These are phyloP conservation scores for Pseudopithomyces maydicus DNA, from an alignment of 2,329 filamentous ascomycete species.

Conservation along the genomic window DNA sequence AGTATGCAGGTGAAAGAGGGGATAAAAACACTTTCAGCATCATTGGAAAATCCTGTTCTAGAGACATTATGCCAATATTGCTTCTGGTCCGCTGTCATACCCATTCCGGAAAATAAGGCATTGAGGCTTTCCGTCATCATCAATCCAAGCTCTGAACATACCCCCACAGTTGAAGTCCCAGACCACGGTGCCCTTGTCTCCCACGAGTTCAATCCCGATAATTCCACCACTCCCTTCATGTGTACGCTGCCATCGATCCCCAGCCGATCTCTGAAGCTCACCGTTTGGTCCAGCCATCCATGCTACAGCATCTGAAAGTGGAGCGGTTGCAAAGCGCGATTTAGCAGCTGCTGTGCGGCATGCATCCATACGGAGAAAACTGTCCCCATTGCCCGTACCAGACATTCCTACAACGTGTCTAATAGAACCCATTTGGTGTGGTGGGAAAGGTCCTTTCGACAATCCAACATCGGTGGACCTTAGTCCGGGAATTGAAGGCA, in stretches of 20 bases:
- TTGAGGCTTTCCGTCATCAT: conserved; percentile 62
- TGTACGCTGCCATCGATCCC: conserved; percentile 71
- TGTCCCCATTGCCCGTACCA: conserved; percentile 87
- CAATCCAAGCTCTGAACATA: conserved; percentile 82
- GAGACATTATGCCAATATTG: background rate
- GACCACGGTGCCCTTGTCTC: conserved; percentile 63
- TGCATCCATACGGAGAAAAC: conserved; percentile 75
- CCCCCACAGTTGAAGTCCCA: conserved; percentile 86
- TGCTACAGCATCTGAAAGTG: conserved; percentile 64
- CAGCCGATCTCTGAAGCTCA: conserved; percentile 75
- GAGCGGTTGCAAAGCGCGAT: conserved; percentile 63
- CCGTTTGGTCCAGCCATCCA: conserved; percentile 73
- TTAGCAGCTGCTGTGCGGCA: conserved; percentile 75
- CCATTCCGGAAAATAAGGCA: conserved; percentile 64
- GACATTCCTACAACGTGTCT: conserved; percentile 64
- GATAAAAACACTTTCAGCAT: too few species aligned
- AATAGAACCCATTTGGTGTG: conserved; percentile 11
- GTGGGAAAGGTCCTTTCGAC: background rate
- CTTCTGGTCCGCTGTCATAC: conserved; percentile 29
- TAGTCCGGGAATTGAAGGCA: conserved; percentile 55
- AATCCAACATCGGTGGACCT: background rate
- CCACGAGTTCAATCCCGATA: conserved; percentile 74
- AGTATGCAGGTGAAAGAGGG: too few species aligned
- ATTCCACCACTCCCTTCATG: conserved; percentile 85
- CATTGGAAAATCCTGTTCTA: too few species aligned